A percentile compares a stretch with the other conserved stretches of the same genome.
These are phyloP conservation scores for Schwanniomyces pseudopolymorphus DNA, from an alignment of 805 yeast genomes.

Conservation along the genomic window DNA sequence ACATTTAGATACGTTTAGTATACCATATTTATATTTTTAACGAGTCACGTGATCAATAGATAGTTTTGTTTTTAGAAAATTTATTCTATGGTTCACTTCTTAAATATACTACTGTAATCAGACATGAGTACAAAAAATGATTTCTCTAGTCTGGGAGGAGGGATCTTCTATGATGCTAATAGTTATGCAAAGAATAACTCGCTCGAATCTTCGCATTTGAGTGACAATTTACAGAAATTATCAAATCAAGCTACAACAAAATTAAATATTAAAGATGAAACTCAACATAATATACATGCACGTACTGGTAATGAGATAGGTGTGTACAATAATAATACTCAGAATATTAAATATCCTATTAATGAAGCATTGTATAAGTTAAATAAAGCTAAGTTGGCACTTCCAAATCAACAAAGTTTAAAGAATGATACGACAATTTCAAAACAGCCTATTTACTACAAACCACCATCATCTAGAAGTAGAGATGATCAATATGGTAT, in stretches of 20 bases:
- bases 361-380: constrained; percentile 11
- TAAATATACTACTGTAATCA: not conserved
- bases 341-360: not conserved
- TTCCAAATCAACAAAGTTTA: not conserved
- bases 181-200: not conserved
- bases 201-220: not conserved
- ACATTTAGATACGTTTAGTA: too few relatives aligned
- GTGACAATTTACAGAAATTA: not conserved
- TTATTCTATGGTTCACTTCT: not conserved
- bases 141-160: not conserved
- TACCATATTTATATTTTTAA: too few relatives aligned
- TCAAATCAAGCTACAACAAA: not conserved
- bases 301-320: not conserved
- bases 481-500: constrained; percentile 26
- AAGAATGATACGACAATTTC: not conserved
- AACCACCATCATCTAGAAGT: constrained; percentile 27
- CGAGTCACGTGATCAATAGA: not conserved
- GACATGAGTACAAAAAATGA: not conserved
- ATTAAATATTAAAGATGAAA: not conserved
- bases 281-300: not conserved
- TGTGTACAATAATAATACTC: not conserved
- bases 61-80: not conserved
- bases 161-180: not conserved
- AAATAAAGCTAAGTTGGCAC: constrained; percentile 8
- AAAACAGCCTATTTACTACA: constrained; percentile 27